A percentile compares a stretch with the other conserved stretches of the same genome.
Evolutionary conservation across 2,329 filamentous ascomycete genomes (phyloP).

Genomic region (Nothophaeocryptopus gaeumannii): DNA sequence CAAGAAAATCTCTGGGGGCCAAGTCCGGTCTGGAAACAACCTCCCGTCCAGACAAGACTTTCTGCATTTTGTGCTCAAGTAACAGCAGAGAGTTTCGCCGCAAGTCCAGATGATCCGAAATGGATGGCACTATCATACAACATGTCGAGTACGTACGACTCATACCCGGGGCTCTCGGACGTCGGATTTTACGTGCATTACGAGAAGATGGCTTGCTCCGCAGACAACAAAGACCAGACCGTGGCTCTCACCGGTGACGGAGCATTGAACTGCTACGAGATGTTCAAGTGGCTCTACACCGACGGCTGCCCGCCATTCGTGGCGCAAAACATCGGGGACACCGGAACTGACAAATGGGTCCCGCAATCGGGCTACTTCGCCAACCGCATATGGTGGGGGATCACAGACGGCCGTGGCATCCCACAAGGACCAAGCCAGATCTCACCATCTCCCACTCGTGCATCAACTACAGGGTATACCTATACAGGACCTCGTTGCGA

Average conservation of each 20-base stretch:
- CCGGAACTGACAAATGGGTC: neutral
- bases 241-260: neutral
- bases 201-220: conserved; percentile 3
- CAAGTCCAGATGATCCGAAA: neutral
- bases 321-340: too few relatives aligned
- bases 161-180: too few relatives aligned
- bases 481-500: too few relatives aligned
- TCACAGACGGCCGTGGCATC: neutral
- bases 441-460: too few relatives aligned
- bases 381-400: conserved; percentile 3
- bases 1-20: too few relatives aligned
- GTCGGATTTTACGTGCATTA: conserved; percentile 4
- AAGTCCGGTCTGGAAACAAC: conserved; percentile 1
- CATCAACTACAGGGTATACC: too few relatives aligned
- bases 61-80: neutral
- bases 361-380: conserved; percentile 3
- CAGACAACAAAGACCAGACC: neutral
- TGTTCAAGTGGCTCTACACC: neutral
- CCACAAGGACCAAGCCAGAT: neutral
- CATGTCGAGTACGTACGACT: too few relatives aligned
- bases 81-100: neutral
- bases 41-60: neutral
- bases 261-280: conserved; percentile 6
- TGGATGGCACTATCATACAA: too few relatives aligned
- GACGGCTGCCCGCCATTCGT: neutral